These are phyloP conservation scores for Lactarius vividus DNA, from an alignment of 768 basidiomycete genomes.

Conservation along the genomic window DNA sequence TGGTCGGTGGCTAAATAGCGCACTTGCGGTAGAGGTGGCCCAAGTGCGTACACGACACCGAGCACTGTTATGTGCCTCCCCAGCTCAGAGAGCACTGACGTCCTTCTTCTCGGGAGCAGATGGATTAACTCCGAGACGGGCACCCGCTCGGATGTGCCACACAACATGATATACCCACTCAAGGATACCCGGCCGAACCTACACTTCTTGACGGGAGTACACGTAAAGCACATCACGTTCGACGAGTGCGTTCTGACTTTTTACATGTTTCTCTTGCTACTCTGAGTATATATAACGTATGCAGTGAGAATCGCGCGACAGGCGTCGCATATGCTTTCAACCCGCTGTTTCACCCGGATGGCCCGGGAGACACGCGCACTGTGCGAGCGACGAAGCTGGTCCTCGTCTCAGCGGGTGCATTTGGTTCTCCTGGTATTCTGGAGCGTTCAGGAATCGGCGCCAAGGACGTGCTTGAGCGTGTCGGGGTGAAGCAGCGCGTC, in stretches of 20 bases:
- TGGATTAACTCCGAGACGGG: slow-evolving; percentile 52
- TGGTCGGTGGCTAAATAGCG: neutral
- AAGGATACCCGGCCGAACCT: slow-evolving; percentile 36
- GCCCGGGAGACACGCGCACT: slow-evolving; percentile 28
- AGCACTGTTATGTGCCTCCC: too few species aligned
- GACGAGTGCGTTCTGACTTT: slow-evolving; percentile 31
- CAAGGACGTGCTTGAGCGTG: slow-evolving; percentile 29
- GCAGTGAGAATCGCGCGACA: slow-evolving; percentile 30
- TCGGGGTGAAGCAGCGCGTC: slow-evolving; percentile 33
- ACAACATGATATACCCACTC: slow-evolving; percentile 39
- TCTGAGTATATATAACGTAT: slow-evolving; percentile 1
- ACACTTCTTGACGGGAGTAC: slow-evolving; percentile 34
- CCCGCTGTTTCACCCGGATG: neutral
- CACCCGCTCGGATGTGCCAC: slow-evolving; percentile 57
- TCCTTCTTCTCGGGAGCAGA: slow-evolving; percentile 37
- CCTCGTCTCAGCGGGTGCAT: slow-evolving; percentile 39
- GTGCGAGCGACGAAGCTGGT: slow-evolving; percentile 38
- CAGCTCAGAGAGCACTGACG: too few species aligned
- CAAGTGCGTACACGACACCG: slow-evolving; percentile 35
- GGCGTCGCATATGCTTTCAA: slow-evolving; percentile 9
- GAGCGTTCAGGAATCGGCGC: slow-evolving; percentile 43
- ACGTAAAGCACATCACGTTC: slow-evolving; percentile 37
- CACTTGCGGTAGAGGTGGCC: slow-evolving; percentile 22
- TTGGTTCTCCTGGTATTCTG: slow-evolving; percentile 39
- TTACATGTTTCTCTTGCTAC: slow-evolving; percentile 30